A percentile compares a stretch with the other conserved stretches of the same genome.
Evolutionary conservation across 140 eudicot species (phyloP).

Genomic region (Bidens hawaiensis): DNA sequence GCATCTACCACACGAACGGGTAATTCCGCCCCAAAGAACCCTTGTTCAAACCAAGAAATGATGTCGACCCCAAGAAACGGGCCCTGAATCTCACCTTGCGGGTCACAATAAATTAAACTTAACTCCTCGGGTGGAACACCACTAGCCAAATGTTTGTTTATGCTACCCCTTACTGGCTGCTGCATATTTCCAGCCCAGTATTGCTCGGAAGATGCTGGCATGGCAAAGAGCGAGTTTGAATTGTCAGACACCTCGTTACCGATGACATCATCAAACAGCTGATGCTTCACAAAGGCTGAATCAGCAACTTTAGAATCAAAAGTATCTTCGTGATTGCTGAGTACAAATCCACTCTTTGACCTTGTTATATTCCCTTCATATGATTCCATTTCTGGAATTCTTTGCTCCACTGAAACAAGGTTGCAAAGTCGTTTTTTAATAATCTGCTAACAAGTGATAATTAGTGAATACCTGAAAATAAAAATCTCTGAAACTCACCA

Average conservation of each 20-base stretch:
- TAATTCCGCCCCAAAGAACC: constrained; percentile 31
- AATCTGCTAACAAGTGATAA: neutral
- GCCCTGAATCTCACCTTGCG: constrained; percentile 97
- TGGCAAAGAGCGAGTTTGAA: constrained; percentile 34
- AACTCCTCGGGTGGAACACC: constrained; percentile 67
- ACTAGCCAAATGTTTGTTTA: constrained; percentile 28
- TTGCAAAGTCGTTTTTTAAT: neutral
- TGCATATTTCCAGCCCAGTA: constrained; percentile 37
- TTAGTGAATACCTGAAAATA: neutral
- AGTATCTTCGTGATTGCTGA: constrained; percentile 31
- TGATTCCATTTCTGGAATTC: constrained; percentile 17
- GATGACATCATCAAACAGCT: constrained; percentile 22
- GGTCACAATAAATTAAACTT: constrained; percentile 76
- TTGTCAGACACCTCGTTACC: constrained; percentile 37
- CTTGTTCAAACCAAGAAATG: constrained; percentile 42
- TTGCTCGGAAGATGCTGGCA: constrained; percentile 44
- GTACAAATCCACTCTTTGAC: constrained; percentile 9
- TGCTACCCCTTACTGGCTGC: constrained; percentile 22
- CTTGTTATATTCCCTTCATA: constrained; percentile 12
- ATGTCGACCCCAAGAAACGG: constrained; percentile 98
- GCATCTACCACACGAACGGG: constrained; percentile 43
- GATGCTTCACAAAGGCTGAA: constrained; percentile 23
- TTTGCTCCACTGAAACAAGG: constrained; percentile 37
- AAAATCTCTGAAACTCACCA: constrained; percentile 39
- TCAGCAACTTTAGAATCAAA: constrained; percentile 31